Conservation (phyloP, 2,329 filamentous ascomycete species). For the Monosporascus cannonballus region DNA sequence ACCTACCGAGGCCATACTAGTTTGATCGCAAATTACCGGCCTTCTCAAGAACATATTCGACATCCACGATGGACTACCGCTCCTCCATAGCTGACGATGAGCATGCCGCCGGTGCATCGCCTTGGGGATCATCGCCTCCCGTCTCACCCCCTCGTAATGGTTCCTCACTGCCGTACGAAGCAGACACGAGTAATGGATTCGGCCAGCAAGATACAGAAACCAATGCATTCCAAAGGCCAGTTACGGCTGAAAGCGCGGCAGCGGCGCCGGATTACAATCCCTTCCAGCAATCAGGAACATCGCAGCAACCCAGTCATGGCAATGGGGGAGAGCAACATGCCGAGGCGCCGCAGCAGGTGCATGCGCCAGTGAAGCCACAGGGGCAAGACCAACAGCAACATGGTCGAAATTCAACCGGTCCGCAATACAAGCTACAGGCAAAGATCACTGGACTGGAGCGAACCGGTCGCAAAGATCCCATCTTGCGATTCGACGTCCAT, state of each 20-base stretch:
- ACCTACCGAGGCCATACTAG: conserved; percentile 1
- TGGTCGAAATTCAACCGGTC: conserved; percentile 53
- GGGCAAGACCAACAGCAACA: conserved; percentile 30
- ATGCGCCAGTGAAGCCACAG: conserved; percentile 12
- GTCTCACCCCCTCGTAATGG: conserved; percentile 43
- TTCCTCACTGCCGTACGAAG: conserved; percentile 37
- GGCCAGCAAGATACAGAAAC: conserved; percentile 31
- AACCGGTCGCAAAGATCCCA: conserved; percentile 90
- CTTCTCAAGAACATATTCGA: background rate
- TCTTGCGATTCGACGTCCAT: conserved; percentile 92
- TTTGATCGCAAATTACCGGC: conserved; percentile 2
- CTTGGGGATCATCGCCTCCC: conserved; percentile 50
- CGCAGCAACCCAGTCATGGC: conserved; percentile 23
- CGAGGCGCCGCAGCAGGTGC: conserved; percentile 14
- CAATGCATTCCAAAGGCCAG: conserved; percentile 37
- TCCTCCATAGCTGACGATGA: conserved; percentile 49
- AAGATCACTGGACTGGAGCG: conserved; percentile 93
- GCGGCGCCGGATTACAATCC: conserved; percentile 34
- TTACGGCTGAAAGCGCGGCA: conserved; percentile 39
- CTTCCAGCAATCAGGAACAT: conserved; percentile 23
- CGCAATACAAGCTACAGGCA: conserved; percentile 79
- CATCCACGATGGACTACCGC: conserved; percentile 50
- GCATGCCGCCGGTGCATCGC: conserved; percentile 45
- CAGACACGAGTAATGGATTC: conserved; percentile 38
- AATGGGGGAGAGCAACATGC: conserved; percentile 15